Base-by-base conservation (phyloP, 164 flowering plant species). In the Magnolia officinalis region DNA sequence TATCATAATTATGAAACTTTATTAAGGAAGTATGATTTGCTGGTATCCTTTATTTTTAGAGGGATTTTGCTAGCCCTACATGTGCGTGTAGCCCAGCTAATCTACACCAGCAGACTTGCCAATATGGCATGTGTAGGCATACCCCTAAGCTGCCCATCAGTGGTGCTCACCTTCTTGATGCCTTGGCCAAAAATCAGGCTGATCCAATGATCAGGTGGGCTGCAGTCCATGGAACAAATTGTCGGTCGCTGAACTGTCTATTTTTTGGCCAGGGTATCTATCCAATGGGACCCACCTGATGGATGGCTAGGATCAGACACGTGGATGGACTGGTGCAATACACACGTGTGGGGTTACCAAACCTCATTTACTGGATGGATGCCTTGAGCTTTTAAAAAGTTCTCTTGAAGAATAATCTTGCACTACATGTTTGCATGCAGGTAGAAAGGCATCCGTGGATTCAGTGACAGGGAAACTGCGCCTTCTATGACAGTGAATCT, bases 391-490 rank as follows among this genome's bases (percentile, higher is more conserved):
- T 31, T 31, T 24, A 2, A 67, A 31, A 18, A 14, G 11, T 31
- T 67, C 19, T 67, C 45, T 31, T 3, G 71, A 31, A 19, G 14
- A 24, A 3, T 67, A 70, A 50, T 70, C 29, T 70, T 21, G 13
- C 31, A 5, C 19, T 29, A 18, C 6, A 16, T 70, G 52, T 70
- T 69, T 70, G 52, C 51, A 74, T 66, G 75, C 89, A 90, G 97
- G 94, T 55, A 84, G 85, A 69, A 90, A 87, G 79, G 82, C 81
- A 63, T 75, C 76, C 0, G 86, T 90, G 63, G 94, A 92, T 82
- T 89, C 97, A 20, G 87, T 90, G 37, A 89, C 93, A 0, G 93
- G 94, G 58, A 90, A 85, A 76, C 81, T 83, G 69, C 86, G 85
- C 74, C 82, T 92, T 70, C 97, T 92, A 37, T 89, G 85, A 87